A percentile compares a stretch with the other conserved stretches of the same genome.
Evolutionary conservation across 768 basidiomycete genomes (phyloP).

Genomic region (Lentinula detonsa): DNA sequence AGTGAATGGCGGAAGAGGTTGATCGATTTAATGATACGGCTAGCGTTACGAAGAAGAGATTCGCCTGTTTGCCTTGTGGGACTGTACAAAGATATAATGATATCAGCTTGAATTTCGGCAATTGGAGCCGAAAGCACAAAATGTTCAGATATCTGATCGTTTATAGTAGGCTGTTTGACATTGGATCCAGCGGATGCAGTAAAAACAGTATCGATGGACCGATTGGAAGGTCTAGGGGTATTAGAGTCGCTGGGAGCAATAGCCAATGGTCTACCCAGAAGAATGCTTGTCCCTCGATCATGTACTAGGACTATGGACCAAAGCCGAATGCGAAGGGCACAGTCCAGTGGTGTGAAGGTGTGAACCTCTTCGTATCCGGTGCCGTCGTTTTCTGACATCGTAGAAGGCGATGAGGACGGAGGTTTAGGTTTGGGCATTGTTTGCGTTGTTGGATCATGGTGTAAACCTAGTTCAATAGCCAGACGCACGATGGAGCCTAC

Average conservation of each 20-base stretch:
- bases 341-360: slow-evolving; percentile 70
- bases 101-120: slow-evolving; percentile 83
- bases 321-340: slow-evolving; percentile 70
- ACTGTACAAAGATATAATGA: slow-evolving; percentile 80
- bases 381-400: background rate
- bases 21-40: slow-evolving; percentile 74
- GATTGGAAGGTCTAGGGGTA: slow-evolving; percentile 59
- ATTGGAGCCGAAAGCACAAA: slow-evolving; percentile 72
- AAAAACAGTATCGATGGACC: slow-evolving; percentile 12
- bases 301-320: slow-evolving; percentile 85
- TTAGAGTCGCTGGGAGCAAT: slow-evolving; percentile 81
- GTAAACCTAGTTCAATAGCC: slow-evolving; percentile 77
- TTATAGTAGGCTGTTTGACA: slow-evolving; percentile 10
- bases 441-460: slow-evolving; percentile 77
- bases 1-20: slow-evolving; percentile 61
- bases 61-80: slow-evolving; percentile 69
- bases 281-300: slow-evolving; percentile 83
- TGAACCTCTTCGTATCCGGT: slow-evolving; percentile 3
- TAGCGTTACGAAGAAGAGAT: slow-evolving; percentile 69
- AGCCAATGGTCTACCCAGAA: slow-evolving; percentile 79
- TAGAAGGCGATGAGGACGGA: background rate
- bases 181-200: slow-evolving; percentile 7
- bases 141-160: slow-evolving; percentile 61
- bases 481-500: slow-evolving; percentile 81
- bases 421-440: slow-evolving; percentile 18